Evolutionary conservation across 345 rosid species (phyloP).

Genomic region (Citrus hindsii): DNA sequence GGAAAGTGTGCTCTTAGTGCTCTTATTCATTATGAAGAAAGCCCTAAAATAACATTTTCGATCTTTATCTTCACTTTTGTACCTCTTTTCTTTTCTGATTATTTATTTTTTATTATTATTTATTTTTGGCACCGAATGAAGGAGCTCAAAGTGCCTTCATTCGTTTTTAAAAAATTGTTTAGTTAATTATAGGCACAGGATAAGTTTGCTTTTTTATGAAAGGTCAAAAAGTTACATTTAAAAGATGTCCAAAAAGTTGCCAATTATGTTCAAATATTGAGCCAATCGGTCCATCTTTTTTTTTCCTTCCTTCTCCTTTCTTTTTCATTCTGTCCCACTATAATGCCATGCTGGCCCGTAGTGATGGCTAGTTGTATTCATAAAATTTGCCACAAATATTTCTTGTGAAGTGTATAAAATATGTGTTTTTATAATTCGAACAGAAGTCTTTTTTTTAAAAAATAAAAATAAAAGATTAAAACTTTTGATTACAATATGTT

Average conservation of each 20-base stretch:
- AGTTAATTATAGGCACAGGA: neutral
- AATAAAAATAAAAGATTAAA: too few species aligned
- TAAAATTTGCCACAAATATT: neutral
- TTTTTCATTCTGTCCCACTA: neutral
- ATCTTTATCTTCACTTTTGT: too few species aligned
- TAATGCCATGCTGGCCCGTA: neutral
- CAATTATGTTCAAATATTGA: neutral
- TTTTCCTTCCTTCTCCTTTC: too few species aligned
- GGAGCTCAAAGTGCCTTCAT: neutral
- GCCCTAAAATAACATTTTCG: neutral
- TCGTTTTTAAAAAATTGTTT: neutral
- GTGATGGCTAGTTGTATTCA: neutral
- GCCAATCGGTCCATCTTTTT: neutral
- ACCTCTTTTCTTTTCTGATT: neutral
- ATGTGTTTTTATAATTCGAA: too few species aligned
- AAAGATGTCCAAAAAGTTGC: neutral
- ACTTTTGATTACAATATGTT: too few species aligned
- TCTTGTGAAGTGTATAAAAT: too few species aligned
- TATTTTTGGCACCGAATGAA: neutral
- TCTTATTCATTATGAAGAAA: neutral
- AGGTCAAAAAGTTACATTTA: conserved; percentile 1
- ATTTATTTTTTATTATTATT: too few species aligned
- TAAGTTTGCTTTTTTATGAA: neutral
- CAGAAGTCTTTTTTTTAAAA: too few species aligned
- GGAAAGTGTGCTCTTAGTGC: neutral